These are phyloP conservation scores for Aspergillus jensenii DNA, from an alignment of 2,329 filamentous ascomycete genomes.

Conservation along the genomic window DNA sequence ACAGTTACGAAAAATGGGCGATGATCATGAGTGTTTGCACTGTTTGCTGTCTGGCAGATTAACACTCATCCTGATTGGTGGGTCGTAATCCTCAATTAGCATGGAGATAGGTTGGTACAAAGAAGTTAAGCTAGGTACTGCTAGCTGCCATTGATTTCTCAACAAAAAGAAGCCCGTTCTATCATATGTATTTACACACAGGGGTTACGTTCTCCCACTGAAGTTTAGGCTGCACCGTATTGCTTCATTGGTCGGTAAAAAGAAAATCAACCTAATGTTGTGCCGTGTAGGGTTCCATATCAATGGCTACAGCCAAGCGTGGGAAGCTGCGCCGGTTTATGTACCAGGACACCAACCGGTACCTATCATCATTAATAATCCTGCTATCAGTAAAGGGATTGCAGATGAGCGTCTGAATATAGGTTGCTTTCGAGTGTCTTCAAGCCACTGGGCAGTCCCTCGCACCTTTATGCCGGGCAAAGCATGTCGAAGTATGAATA, in stretches of 20 bases:
- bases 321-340: neutral
- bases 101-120: neutral
- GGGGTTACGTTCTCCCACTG: neutral
- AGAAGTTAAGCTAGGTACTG: neutral
- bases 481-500: neutral
- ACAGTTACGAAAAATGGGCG: neutral
- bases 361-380: neutral
- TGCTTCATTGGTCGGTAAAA: too few species aligned
- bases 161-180: neutral
- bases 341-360: neutral
- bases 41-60: conserved; percentile 5
- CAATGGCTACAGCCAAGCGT: neutral
- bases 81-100: too few species aligned
- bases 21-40: conserved; percentile 11
- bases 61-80: neutral
- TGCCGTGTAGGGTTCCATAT: neutral
- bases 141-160: too few species aligned
- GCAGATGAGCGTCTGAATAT: neutral
- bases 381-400: neutral
- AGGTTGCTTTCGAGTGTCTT: neutral
- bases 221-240: neutral
- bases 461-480: neutral
- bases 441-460: neutral
- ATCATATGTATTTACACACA: neutral
- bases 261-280: neutral